phyloP scores from a whole-genome alignment of 305 asterid genomes.

The Euphrasia arctica region DNA sequence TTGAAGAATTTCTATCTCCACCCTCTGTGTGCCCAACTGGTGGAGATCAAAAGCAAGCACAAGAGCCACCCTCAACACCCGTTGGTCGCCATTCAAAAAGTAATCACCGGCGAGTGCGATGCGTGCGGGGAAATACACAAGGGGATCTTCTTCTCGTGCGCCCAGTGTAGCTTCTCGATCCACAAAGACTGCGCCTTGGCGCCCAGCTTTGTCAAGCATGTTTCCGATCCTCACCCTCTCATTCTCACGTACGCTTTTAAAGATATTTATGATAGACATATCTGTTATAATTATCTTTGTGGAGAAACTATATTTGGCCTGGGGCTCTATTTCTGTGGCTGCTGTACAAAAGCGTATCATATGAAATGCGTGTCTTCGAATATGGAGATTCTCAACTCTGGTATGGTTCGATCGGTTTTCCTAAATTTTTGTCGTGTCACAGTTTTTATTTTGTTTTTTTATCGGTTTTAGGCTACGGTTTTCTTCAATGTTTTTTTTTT shows the following conservation, averaged over 20 bases:
- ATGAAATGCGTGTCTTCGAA: neutral
- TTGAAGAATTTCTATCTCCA: neutral
- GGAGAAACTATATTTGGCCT: neutral
- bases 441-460: too few species aligned
- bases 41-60: constrained; percentile 17
- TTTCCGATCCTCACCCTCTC: neutral
- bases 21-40: constrained; percentile 5
- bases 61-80: constrained; percentile 1
- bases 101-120: neutral
- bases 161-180: constrained; percentile 1
- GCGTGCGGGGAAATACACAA: neutral
- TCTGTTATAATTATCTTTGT: neutral
- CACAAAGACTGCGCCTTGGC: neutral
- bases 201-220: neutral
- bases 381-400: neutral
- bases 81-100: neutral
- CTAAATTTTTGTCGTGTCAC: too few species aligned
- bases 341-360: neutral
- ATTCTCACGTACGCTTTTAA: constrained; percentile 9
- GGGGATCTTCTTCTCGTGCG: constrained; percentile 6
- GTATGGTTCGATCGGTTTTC: neutral
- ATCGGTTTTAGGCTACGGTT: neutral
- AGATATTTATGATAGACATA: neutral
- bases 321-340: neutral
- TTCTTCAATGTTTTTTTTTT: too few species aligned